Percentiles rank a stretch among this genome's conserved stretches.
Conservation (phyloP, 176 grass and related monocot species). For the Bolboschoenus planiculmis region DNA sequence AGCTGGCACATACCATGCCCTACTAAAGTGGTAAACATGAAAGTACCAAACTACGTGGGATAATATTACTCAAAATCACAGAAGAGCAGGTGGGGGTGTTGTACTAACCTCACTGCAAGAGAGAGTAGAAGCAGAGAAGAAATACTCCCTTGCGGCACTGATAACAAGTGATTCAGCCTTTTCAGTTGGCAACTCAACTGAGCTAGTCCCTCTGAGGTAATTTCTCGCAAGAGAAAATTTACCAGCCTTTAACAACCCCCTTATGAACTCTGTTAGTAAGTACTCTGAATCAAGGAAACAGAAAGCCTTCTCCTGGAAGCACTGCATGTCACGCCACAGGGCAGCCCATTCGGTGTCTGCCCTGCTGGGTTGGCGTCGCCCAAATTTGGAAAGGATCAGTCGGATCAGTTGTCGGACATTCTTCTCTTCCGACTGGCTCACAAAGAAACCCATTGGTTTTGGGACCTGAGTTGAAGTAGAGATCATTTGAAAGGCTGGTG, state of each 20-base stretch:
- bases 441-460: slow-evolving; percentile 72
- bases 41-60: background rate
- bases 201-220: slow-evolving; percentile 89
- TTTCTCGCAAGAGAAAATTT: slow-evolving; percentile 97
- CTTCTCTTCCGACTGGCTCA: slow-evolving; percentile 70
- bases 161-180: slow-evolving; percentile 86
- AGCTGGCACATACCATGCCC: background rate
- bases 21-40: background rate
- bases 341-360: slow-evolving; percentile 92
- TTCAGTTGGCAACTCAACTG: slow-evolving; percentile 51
- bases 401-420: slow-evolving; percentile 90
- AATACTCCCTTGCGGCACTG: slow-evolving; percentile 93
- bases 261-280: slow-evolving; percentile 89
- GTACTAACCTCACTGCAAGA: slow-evolving; percentile 64
- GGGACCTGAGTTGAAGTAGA: slow-evolving; percentile 56
- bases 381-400: slow-evolving; percentile 85
- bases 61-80: background rate
- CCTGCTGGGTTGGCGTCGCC: slow-evolving; percentile 70
- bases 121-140: slow-evolving; percentile 92
- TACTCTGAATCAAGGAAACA: slow-evolving; percentile 93
- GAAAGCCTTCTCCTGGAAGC: slow-evolving; percentile 94
- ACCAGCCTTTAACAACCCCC: slow-evolving; percentile 88
- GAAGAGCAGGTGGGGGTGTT: background rate
- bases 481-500: background rate
- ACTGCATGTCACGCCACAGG: slow-evolving; percentile 86